Evolutionary conservation across 495 filamentous ascomycete genomes (phyloP), one percentile per base, ranked within the genome.

Genomic region (Penicillium riverlandense): DNA sequence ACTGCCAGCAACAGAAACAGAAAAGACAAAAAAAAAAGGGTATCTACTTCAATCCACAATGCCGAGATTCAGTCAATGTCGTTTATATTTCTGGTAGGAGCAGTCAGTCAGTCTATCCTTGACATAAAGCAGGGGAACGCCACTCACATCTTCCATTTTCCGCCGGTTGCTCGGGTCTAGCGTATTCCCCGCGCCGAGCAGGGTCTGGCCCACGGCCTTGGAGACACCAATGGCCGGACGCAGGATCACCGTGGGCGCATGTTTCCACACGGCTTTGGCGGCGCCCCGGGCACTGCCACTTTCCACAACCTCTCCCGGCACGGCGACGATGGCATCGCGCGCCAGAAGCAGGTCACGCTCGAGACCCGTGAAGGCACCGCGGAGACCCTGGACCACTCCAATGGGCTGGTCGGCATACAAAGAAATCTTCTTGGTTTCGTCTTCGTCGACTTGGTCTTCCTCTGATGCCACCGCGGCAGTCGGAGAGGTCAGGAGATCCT

Each of bases 321-420:
- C 86, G n/a, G 89, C 91, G 54, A 96, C 85, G 47, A 97, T 88
- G 1, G 91, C 94, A 66, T 97, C 88, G 44, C 82, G 75, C 10
- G 92, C 84, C 16, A 87, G 68, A 16, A 90, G 71, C 41, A 99
- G 71, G 62, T 99, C 95, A 11, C 88, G 80, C 52, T 91, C 84
- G 29, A 99, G 76, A 47, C 87, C 84, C 29, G 78, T 66, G 46
- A 88, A 88, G 4, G 87, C 94, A 10, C 85, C 85, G 3, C 86
- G 75, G 8, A 99, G 71, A 30, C 90, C 92, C 54, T 94, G 87
- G 2, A 88, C 69, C 7, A 98, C 83, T 2, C 86, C 87, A 32
- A 92, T 71, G 0, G 94, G 94, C 54, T 96, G 91, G 50, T 97
- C 85, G 1, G 94, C 91, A 56, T 99, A 99, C 4, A 87, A 76